These are phyloP conservation scores for Lentinula edodes DNA, from an alignment of 768 basidiomycete species.

Conservation along the genomic window DNA sequence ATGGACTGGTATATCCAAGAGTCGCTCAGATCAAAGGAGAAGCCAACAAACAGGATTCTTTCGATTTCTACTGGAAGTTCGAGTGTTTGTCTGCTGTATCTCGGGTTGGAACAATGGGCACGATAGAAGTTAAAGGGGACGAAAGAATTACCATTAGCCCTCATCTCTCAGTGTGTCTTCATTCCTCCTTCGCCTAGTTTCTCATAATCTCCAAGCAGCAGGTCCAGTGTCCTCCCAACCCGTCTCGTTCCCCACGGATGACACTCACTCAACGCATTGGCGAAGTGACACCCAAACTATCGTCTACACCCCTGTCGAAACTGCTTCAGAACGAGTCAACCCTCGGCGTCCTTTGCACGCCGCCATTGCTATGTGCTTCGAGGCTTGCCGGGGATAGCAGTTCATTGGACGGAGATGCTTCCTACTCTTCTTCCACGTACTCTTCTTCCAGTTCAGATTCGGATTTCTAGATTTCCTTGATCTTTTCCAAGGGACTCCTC, in stretches of 20 bases:
- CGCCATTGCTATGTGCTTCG: slow-evolving; percentile 3
- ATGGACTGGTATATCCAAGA: slow-evolving; percentile 29
- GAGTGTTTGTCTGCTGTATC: slow-evolving; percentile 20
- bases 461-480: not conserved
- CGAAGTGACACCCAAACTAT: not conserved
- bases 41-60: slow-evolving; percentile 24
- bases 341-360: not conserved
- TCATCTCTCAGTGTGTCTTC: not conserved
- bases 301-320: not conserved
- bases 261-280: not conserved
- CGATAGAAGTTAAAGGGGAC: not conserved
- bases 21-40: slow-evolving; percentile 33
- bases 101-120: not conserved
- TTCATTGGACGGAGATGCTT: slow-evolving; percentile 3
- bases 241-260: not conserved
- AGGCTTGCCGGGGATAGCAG: not conserved
- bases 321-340: not conserved
- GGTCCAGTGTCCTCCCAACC: not conserved
- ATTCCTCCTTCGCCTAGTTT: not conserved
- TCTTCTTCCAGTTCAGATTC: slow-evolving; percentile 6
- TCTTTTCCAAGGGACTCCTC: not conserved
- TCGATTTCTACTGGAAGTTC: slow-evolving; percentile 33
- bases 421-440: slow-evolving; percentile 4
- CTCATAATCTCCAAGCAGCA: not conserved
- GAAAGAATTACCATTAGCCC: not conserved